Conservation (phyloP, 345 rosid genomes). For the Eucalyptus microcorys region DNA sequence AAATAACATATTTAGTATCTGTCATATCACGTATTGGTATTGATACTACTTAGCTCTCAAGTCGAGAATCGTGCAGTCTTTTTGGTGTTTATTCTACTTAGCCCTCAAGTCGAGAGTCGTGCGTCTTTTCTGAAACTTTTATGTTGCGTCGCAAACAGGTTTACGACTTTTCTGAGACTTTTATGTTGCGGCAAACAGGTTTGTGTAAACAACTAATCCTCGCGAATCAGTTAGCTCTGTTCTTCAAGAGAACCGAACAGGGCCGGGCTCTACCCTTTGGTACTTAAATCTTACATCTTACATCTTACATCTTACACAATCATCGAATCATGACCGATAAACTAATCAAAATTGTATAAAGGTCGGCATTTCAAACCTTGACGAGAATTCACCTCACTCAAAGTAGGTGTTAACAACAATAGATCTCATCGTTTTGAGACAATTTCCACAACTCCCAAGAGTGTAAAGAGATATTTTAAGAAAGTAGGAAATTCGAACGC, state of each 20-base stretch:
- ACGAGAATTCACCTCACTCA: not conserved
- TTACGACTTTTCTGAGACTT: not conserved
- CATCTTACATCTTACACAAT: not conserved
- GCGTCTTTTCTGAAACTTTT: not conserved
- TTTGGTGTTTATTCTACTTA: fast-evolving
- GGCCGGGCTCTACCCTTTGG: too few relatives aligned
- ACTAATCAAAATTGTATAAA: not conserved
- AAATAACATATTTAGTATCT: too few relatives aligned
- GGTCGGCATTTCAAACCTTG: not conserved
- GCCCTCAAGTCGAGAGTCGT: not conserved
- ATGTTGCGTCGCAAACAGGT: not conserved
- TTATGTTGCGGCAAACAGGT: not conserved
- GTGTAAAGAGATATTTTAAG: not conserved
- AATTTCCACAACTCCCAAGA: not conserved
- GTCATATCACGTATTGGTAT: too few relatives aligned
- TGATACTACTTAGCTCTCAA: too few relatives aligned
- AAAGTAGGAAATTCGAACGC: not conserved
- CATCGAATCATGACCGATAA: not conserved
- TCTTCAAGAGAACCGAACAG: not conserved
- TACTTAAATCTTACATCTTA: not conserved
- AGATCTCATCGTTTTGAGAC: not conserved
- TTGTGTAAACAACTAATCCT: not conserved
- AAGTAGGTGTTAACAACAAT: not conserved
- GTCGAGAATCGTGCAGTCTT: not conserved
- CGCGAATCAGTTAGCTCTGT: not conserved